Percentiles rank a stretch among this genome's conserved stretches.
These are phyloP conservation scores for Lasiodiplodia citricola DNA, from an alignment of 2,329 filamentous ascomycete genomes.

Conservation along the genomic window DNA sequence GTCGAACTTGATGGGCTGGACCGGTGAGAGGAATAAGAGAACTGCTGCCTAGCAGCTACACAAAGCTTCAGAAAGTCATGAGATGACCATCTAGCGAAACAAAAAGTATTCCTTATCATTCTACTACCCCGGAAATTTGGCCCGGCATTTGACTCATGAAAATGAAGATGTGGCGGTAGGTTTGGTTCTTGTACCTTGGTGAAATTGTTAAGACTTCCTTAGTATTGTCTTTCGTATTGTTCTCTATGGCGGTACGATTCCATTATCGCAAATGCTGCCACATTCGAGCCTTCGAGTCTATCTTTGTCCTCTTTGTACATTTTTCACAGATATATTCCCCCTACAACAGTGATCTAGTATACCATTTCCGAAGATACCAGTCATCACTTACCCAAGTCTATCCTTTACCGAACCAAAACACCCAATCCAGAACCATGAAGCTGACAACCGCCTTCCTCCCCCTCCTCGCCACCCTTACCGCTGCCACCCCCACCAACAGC, in stretches of 20 bases:
- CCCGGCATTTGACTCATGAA: neutral
- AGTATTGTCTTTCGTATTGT: neutral
- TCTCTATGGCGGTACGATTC: neutral
- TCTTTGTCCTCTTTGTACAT: neutral
- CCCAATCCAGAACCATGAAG: neutral
- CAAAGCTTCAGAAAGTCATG: neutral
- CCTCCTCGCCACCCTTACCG: neutral
- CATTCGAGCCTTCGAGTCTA: neutral
- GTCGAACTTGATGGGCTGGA: constrained; percentile 91
- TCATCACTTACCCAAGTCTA: constrained; percentile 6
- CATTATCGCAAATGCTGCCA: neutral
- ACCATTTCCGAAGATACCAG: neutral
- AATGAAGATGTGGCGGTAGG: neutral
- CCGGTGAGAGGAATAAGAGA: constrained; percentile 35
- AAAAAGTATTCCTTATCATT: neutral
- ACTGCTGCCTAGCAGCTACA: neutral
- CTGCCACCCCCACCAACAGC: neutral
- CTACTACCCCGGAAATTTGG: neutral
- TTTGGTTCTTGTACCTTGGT: neutral
- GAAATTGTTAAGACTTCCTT: neutral
- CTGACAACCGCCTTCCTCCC: neutral
- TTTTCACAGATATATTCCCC: neutral
- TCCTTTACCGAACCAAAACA: neutral
- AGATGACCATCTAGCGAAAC: neutral
- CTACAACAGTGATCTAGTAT: neutral